These are phyloP conservation scores for Huntiella abstrusa DNA, from an alignment of 2,329 filamentous ascomycete genomes.

Conservation along the genomic window DNA sequence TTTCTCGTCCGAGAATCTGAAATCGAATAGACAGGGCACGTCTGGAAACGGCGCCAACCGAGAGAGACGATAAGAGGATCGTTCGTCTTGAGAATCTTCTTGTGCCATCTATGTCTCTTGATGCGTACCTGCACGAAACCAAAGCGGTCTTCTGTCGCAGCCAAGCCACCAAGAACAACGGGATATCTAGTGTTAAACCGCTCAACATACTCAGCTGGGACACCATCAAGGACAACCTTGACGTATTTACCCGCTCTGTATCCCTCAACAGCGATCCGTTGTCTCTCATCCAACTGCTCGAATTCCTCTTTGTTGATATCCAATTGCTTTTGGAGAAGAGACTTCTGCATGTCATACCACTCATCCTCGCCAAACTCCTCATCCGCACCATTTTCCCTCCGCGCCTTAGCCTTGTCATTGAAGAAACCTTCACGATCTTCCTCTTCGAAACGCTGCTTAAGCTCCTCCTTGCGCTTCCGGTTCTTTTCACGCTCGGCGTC, in stretches of 20 bases:
- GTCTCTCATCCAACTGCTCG: constrained; percentile 65
- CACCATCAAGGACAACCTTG: constrained; percentile 71
- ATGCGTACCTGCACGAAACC: constrained; percentile 91
- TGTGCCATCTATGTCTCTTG: constrained; percentile 96
- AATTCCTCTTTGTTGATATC: constrained; percentile 95
- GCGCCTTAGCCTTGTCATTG: constrained; percentile 67
- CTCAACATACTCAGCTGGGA: constrained; percentile 76
- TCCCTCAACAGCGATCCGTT: constrained; percentile 71
- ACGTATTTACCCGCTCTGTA: constrained; percentile 85
- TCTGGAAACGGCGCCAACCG: constrained; percentile 90
- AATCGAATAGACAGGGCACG: constrained; percentile 81
- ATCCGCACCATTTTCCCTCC: constrained; percentile 45
- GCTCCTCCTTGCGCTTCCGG: constrained; percentile 79
- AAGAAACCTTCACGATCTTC: constrained; percentile 93
- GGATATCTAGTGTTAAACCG: constrained; percentile 69
- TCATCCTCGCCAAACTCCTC: constrained; percentile 92
- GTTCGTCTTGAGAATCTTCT: constrained; percentile 96
- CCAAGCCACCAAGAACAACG: constrained; percentile 77
- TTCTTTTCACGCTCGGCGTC: constrained; percentile 83
- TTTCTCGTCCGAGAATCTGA: constrained; percentile 86
- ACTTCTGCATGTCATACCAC: constrained; percentile 97
- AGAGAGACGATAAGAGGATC: constrained; percentile 94
- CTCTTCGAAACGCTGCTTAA: constrained; percentile 87
- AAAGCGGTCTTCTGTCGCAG: constrained; percentile 84
- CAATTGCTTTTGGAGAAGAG: constrained; percentile 81